A percentile compares a stretch with the other conserved stretches of the same genome.
Evolutionary conservation across 2,329 filamentous ascomycete genomes (phyloP).

Genomic region (Polychaeton citri): DNA sequence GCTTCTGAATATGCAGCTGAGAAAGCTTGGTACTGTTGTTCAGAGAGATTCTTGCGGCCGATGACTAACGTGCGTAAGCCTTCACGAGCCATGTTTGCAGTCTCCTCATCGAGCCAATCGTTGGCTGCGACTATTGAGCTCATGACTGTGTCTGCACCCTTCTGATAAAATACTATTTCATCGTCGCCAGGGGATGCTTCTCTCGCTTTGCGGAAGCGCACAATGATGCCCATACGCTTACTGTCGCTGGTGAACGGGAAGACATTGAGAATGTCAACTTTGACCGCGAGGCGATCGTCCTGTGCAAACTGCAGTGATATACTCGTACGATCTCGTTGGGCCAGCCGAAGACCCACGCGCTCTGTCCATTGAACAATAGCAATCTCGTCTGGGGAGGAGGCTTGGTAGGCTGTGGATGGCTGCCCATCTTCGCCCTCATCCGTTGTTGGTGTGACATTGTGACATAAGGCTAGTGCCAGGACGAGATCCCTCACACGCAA

Average conservation of each 20-base stretch:
- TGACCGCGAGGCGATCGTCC: slow-evolving; percentile 61
- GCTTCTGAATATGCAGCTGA: slow-evolving; percentile 62
- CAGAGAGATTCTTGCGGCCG: slow-evolving; percentile 74
- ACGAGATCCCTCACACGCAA: slow-evolving; percentile 87
- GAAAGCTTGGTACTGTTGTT: slow-evolving; percentile 71
- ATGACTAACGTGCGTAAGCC: slow-evolving; percentile 88
- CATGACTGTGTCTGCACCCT: slow-evolving; percentile 98
- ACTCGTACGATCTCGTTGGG: slow-evolving; percentile 72
- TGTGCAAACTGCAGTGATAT: slow-evolving; percentile 72
- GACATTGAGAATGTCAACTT: slow-evolving; percentile 78
- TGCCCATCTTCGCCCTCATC: slow-evolving; percentile 59
- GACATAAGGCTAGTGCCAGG: slow-evolving; percentile 79
- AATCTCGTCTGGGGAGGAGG: slow-evolving; percentile 94
- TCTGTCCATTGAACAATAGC: slow-evolving; percentile 96
- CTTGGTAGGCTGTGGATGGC: slow-evolving; percentile 75
- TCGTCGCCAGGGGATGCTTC: slow-evolving; percentile 43
- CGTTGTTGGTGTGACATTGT: slow-evolving; percentile 87
- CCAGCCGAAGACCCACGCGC: slow-evolving; percentile 71
- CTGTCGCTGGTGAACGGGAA: slow-evolving; percentile 97
- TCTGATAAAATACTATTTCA: slow-evolving; percentile 98
- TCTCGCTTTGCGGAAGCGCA: slow-evolving; percentile 55
- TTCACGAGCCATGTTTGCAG: slow-evolving; percentile 98
- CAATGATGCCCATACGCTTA: slow-evolving; percentile 95
- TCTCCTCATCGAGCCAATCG: slow-evolving; percentile 98
- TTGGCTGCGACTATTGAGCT: slow-evolving; percentile 86